Evolutionary conservation across 257 asterid species (phyloP), one percentile per base, ranked within the genome.

Genomic region (Salvia splendens): DNA sequence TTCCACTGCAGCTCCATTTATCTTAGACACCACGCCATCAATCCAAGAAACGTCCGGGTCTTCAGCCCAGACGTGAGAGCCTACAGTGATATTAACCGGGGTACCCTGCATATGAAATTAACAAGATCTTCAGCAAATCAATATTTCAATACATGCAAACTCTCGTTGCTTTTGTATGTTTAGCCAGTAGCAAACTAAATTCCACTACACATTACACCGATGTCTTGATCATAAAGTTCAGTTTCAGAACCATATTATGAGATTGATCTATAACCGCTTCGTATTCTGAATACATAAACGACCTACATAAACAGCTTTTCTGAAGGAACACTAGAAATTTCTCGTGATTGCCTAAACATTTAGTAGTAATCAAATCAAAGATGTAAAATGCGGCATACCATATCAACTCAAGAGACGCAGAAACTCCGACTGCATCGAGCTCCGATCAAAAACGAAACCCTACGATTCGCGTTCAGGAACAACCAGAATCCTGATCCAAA

Each of bases 21-120:
- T 87, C 81, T 86, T 87, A 12, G 87, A 66, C 43, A 93, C 99
- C 64, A 65, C 71, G 69, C 95, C 99, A 68, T 80, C 95, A 58
- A 85, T 72, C 96, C 97, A 93, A 66, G 92, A 85, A 82, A 74
- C 54, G 3, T 81, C 82, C 49, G 86, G 85, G 68, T 93, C 99
- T 78, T 93, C 97, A 68, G 73, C 82, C 99, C 99, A 93, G 73
- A 93, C 95, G 69, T 86, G 90, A 82, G 95, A 88, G 68, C 97
- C 99, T 52, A 80, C 92, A 43, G 82, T 79, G 76, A 93, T 86
- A 76, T 90, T 88, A 60, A 85, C 86, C 69, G 87, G 95, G 77
- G 96, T 81, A 42, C 94, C 88, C 97, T 93, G 92, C 95, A 84
- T 78, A 51, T 54, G 60, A 67, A 68, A 76, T 71, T 69, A 57